Evolutionary conservation across 495 filamentous ascomycete genomes (phyloP), one percentile per base, ranked within the genome.

Genomic region (Achaetomiella virescens): DNA sequence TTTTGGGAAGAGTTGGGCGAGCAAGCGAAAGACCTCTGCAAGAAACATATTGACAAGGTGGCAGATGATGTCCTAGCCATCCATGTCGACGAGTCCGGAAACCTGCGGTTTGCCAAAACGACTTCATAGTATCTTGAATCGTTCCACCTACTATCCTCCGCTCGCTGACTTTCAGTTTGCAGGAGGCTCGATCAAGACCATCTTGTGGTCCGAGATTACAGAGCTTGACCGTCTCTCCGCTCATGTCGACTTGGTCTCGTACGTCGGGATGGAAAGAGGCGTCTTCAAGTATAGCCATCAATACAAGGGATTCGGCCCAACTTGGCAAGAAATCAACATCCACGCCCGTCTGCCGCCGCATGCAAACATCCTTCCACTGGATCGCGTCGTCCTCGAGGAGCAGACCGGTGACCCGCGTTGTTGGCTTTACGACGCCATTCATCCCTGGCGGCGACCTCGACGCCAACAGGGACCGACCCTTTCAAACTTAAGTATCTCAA

Each of bases 401-500:
- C 14, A 60, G 2, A 63, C 63, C n/a, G 54, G 61, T n/a, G 33
- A 65, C 59, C 57, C 58, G 61, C 6, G 61, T 76, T 3, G 60
- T 75, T 53, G 71, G 72, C 35, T 75, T 74, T 52, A 75, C 70
- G 38, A 68, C 53, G 9, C 57, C 60, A 17, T 73, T 68, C 51
- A 66, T 75, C n/a, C 52, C 67, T 53, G 69, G 67, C 29, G 70
- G 65, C 33, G 71, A 52, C 33, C 55, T 77, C 15, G 59, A 57
- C 15, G 59, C 55, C 48, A 60, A 44, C 60, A 31, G 20, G n/a
- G 3, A 18, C 7, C 67, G 60, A n/a, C 40, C 51, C n/a, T 1
- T 72, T 74, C 22, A 64, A 66, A 54, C 70, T 74, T 27, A 55
- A 71, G 33, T 75, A 66, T 65, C 45, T 75, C 29, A 27, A 70